Evolutionary conservation across 805 yeast genomes (phyloP), one percentile per base, ranked within the genome.

Genomic region (Starmera amethionina): DNA sequence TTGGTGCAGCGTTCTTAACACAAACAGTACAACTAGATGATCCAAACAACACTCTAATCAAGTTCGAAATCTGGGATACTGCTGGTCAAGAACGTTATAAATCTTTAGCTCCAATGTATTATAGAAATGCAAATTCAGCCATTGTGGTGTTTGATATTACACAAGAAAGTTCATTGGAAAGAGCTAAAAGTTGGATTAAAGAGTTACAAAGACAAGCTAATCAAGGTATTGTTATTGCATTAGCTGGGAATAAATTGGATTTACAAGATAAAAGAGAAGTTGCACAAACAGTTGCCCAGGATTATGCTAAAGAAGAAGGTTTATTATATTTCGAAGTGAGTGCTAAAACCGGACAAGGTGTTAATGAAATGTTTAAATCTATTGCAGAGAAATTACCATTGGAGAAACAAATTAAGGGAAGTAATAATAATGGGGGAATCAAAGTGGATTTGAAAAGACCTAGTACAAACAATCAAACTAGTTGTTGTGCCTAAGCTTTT

Each of bases 21-120:
- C 88, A 80, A 54, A 34, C 78, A 3, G 73, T 82, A 36, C 70
- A 73, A 15, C 54, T 76, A n/a, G 74, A 73, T 40, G 27, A 22
- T 8, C 27, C 27, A 7, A 8, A 22, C 27, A 49, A 55, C 29
- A 71, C 75, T 13, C 75, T 77, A 1, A 72, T 82, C 34, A 81
- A 82, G 56, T 74, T 81, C 48, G 93, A 83, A 54, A 81, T 83
- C 39, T 83, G 93, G 94, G 94, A 83, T 55, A 82, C 90, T 2
- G 89, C 90, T 0, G 93, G 94, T 7, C 93, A 83, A 57, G 93
- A 83, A 52, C 63, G 94, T 41, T 83, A 82, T 52, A 72, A 82
- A 46, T 77, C 86, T 0, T 63, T 83, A 47, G 85, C 90, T 4
- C 88, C 90, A 28, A 83, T 83, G 88, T 83, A 83, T 60, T 83